Base-by-base conservation (phyloP, 805 yeast species). In the Monosporozyma aerobia region DNA sequence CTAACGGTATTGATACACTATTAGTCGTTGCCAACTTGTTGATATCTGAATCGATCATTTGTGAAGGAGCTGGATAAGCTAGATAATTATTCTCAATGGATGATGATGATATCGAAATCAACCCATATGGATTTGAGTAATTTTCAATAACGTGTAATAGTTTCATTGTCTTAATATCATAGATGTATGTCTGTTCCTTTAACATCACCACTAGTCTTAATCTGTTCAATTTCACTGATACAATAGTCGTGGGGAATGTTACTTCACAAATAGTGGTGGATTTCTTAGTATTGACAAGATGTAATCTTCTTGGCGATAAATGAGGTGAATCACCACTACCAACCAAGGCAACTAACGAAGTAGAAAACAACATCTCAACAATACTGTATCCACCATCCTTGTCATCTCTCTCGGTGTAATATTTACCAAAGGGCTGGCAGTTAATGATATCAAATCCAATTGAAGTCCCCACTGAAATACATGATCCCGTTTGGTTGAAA, bases 51-150 rank as follows among this genome's bases (percentile, higher is more conserved):
- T 63, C 59, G 2, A 65, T 58, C 5, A 77, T 72, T 59, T 79
- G 79, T 81, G 88, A 90, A 0, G 90, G 90, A 2, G 87, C 82
- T 0, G 92, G 90, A 61, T 85, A 85, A 0, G 87, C 90, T 54
- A 85, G 69, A 53, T 73, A 81, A 53, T 79, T 79, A 57, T 74
- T 72, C 2, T 78, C 80, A 2, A 69, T 64, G n/a, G 53, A 51
- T 3, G 82, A 77, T 3, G 82, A 77, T 0, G 89, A 81, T 33
- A 86, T 65, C 0, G 89, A 80, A 51, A 85, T 75, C 27, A 85
- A 64, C 0, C 90, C 88, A 54, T 70, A 72, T 9, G 77, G 72
- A 53, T 73, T 78, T 2, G 79, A 63, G 10, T 27, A 40, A 47
- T 69, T 62, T 54, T 79, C 82, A 35, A 79, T 76, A 2, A 77